Base-by-base conservation (phyloP, 768 basidiomycete genomes). In the Leucosporidium yakuticum region DNA sequence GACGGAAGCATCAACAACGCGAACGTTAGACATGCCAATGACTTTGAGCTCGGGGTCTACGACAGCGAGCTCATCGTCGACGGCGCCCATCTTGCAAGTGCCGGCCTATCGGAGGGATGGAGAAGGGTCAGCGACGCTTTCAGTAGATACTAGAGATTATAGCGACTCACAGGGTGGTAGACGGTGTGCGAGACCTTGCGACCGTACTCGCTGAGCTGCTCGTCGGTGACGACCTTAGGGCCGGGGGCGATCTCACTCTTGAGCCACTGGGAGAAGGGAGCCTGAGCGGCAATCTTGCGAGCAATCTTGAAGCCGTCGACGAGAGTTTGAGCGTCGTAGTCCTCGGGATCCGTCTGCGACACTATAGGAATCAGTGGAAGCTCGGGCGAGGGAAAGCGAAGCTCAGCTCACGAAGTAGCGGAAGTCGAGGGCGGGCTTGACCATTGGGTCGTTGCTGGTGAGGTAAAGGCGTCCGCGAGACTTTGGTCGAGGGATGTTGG, bases 81-180 rank as follows among this genome's bases (percentile, higher is more conserved):
- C 48, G 8, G 63, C 54, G 0, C 63, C 68, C 63, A 69, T 69
- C 55, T 64, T 64, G 63, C 62, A 64, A 6, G 68, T 69, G 11
- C 57, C 51, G 1, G 63, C 62, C 59, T 60, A 27, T 7, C 14
- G 6, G n/a, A n/a, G n/a, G 15, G 12, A 12, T 23, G 20, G 17
- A 12, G 17, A 12, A 20, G 20, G 12, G 11, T 31, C 49, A 51
- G 60, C 14, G 6, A 12, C 7, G 23, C 31, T 17, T 12, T 7
- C 27, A 32, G 17, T 1, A 14, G 32, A 21, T 20, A 6, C 12
- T 31, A 34, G 4, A 8, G 4, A 60, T 14, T 2, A 32, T 23
- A 4, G 27, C 6, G 25, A 60, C 59, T 5, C n/a, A 60, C 59
- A 34, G 62, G 63, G 51, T 69, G 68, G 50, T 69, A 69, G 17